Evolutionary conservation across 192 early-diverging fungal species (phyloP).

Genomic region (Pecoramyces ruminantium): DNA sequence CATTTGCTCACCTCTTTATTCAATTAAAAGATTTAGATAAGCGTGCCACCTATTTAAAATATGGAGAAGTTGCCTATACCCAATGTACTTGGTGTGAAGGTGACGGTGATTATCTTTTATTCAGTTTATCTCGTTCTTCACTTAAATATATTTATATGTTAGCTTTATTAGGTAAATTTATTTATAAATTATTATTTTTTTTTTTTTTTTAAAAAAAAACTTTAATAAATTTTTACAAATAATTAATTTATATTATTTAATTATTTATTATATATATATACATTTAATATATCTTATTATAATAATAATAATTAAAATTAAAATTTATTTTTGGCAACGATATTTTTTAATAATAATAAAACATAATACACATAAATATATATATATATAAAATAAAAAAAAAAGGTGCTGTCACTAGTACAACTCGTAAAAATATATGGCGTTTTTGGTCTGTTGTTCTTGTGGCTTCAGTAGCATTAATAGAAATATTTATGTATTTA

Average conservation of each 20-base stretch:
- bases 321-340: too few species aligned
- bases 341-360: too few species aligned
- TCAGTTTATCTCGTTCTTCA: not conserved
- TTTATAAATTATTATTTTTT: too few species aligned
- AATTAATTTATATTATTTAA: too few species aligned
- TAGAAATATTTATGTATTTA: not conserved
- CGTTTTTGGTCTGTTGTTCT: not conserved
- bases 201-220: too few species aligned
- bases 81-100: not conserved
- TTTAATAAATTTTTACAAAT: too few species aligned
- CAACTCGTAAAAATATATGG: not conserved
- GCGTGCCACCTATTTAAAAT: not conserved
- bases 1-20: not conserved
- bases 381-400: not conserved
- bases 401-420: not conserved
- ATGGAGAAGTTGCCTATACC: not conserved
- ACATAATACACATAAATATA: too few species aligned
- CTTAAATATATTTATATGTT: not conserved
- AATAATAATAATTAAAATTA: too few species aligned
- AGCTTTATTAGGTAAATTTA: not conserved
- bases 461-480: not conserved
- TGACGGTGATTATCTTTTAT: not conserved
- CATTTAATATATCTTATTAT: too few species aligned
- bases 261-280: too few species aligned
- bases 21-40: not conserved